Evolutionary conservation across 2,329 filamentous ascomycete species (phyloP).

Genomic region (Aspergillus floridensis): DNA sequence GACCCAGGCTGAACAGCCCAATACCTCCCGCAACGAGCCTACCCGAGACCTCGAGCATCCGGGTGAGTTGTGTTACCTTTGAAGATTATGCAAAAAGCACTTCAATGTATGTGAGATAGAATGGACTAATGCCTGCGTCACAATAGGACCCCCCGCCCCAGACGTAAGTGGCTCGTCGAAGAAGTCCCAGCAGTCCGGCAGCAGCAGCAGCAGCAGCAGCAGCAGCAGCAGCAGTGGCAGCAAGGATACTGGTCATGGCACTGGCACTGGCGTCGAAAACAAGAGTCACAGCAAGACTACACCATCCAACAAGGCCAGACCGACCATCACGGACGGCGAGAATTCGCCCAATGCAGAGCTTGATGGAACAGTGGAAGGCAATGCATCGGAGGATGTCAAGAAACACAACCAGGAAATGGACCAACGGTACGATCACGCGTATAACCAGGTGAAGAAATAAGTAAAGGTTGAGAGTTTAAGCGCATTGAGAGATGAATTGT

Average conservation of each 20-base stretch:
- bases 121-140: neutral
- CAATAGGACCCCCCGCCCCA: constrained; percentile 23
- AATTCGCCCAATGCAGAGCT: constrained; percentile 31
- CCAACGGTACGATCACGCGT: constrained; percentile 33
- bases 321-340: constrained; percentile 31
- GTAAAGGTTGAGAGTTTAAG: neutral
- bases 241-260: neutral
- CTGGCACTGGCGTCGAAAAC: neutral
- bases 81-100: neutral
- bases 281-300: constrained; percentile 16
- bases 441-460: constrained; percentile 24
- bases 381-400: constrained; percentile 37
- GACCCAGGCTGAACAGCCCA: constrained; percentile 6
- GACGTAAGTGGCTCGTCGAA: constrained; percentile 2
- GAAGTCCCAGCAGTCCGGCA: constrained; percentile 2
- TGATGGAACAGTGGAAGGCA: constrained; percentile 23
- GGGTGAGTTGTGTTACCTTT: constrained; percentile 11
- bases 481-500: no score
- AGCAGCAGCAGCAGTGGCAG: neutral
- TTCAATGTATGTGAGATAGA: neutral
- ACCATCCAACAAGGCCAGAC: constrained; percentile 35
- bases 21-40: constrained; percentile 10
- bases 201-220: neutral
- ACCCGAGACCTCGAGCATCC: constrained; percentile 26
- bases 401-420: constrained; percentile 35